A percentile compares a stretch with the other conserved stretches of the same genome.
These are phyloP conservation scores for Botrytis galanthina DNA, from an alignment of 2,329 filamentous ascomycete species.

Conservation along the genomic window DNA sequence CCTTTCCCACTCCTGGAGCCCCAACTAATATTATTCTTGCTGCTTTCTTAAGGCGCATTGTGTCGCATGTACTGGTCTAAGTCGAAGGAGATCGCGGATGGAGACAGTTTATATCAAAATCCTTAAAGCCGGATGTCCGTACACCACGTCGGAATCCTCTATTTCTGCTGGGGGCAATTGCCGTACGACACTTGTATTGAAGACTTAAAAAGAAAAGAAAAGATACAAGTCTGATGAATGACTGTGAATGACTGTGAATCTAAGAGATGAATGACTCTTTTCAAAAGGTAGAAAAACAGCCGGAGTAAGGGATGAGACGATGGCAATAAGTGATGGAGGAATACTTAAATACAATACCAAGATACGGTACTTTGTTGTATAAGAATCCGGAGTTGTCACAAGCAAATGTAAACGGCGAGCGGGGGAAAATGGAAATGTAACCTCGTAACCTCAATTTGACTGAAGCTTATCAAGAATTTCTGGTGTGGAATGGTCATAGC, in stretches of 20 bases:
- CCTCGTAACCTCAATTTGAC: not conserved
- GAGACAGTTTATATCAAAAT: not conserved
- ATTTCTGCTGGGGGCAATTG: not conserved
- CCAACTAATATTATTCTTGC: constrained; percentile 93
- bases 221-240: not conserved
- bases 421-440: not conserved
- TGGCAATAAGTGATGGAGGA: not conserved
- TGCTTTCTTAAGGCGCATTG: constrained; percentile 71
- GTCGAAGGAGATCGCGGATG: not conserved
- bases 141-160: constrained; percentile 3
- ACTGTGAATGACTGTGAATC: not conserved
- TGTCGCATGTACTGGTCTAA: not conserved
- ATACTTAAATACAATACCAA: not conserved
- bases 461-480: not conserved
- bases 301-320: not conserved
- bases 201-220: not conserved
- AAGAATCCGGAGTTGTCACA: not conserved
- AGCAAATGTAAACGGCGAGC: constrained; percentile 2
- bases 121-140: constrained; percentile 10
- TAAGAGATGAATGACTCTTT: not conserved
- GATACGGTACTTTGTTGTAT: not conserved
- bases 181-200: not conserved
- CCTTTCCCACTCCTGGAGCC: constrained; percentile 88
- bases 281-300: not conserved
- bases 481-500: constrained; percentile 8